Evolutionary conservation across 2,329 filamentous ascomycete genomes (phyloP).

Genomic region (Tolypocladium ophioglossoides): DNA sequence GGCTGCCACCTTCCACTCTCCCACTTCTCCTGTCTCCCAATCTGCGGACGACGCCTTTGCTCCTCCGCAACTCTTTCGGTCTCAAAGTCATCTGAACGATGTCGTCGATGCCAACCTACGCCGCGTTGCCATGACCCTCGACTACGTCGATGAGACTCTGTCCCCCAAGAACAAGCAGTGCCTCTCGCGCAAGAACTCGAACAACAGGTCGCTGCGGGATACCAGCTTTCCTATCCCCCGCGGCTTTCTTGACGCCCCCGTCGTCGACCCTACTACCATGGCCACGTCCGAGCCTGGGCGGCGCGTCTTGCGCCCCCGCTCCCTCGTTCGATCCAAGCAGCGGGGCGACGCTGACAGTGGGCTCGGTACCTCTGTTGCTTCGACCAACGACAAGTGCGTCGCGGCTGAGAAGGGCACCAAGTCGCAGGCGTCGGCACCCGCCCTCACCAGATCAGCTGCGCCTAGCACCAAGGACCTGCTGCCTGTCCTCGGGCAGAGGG

Average conservation of each 20-base stretch:
- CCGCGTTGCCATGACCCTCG: slow-evolving; percentile 56
- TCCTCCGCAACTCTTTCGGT: slow-evolving; percentile 50
- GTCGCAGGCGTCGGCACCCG: slow-evolving; percentile 32
- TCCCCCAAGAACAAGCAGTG: slow-evolving; percentile 27
- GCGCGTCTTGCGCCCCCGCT: slow-evolving; percentile 42
- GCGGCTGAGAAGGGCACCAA: slow-evolving; percentile 26
- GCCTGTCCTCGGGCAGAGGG: slow-evolving; percentile 55
- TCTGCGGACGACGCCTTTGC: slow-evolving; percentile 30
- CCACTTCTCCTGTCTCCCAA: slow-evolving; percentile 29
- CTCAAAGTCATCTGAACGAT: slow-evolving; percentile 61
- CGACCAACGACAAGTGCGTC: slow-evolving; percentile 40
- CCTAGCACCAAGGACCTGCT: slow-evolving; percentile 37
- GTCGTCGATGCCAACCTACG: slow-evolving; percentile 59
- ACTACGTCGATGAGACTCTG: slow-evolving; percentile 53
- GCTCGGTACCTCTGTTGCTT: slow-evolving; percentile 70
- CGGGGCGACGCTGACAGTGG: slow-evolving; percentile 74
- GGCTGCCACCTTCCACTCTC: slow-evolving; percentile 57
- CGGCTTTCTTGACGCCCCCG: slow-evolving; percentile 45
- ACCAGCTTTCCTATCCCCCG: slow-evolving; percentile 49
- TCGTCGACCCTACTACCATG: slow-evolving; percentile 41
- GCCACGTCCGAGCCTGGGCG: slow-evolving; percentile 30
- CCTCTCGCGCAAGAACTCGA: slow-evolving; percentile 23
- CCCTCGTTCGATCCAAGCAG: slow-evolving; percentile 46
- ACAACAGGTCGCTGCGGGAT: slow-evolving; percentile 32
- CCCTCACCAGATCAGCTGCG: slow-evolving; percentile 51